These are phyloP conservation scores for Clarireedia sp. DNA, from an alignment of 2,329 filamentous ascomycete genomes.

Conservation along the genomic window DNA sequence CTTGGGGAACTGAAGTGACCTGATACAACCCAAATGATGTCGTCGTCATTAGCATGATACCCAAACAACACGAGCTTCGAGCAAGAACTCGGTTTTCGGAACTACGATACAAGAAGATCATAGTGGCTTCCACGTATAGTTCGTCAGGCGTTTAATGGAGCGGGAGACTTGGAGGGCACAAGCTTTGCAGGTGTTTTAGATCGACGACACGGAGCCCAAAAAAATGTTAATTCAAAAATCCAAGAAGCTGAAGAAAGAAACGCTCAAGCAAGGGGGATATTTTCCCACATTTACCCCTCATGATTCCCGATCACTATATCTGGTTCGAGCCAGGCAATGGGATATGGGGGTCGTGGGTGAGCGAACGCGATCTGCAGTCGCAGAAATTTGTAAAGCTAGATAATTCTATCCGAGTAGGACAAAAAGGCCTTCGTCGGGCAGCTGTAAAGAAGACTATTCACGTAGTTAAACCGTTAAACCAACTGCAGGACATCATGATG, in stretches of 20 bases:
- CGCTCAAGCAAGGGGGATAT: neutral
- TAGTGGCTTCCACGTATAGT: neutral
- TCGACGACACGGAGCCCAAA: neutral
- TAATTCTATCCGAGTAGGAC: neutral
- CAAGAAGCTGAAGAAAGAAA: neutral
- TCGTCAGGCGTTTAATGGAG: neutral
- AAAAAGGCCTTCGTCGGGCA: neutral
- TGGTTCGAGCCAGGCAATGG: slow-evolving; percentile 3
- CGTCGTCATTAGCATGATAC: slow-evolving; percentile 5
- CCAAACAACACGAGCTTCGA: neutral
- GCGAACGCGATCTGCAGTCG: neutral
- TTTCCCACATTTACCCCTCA: neutral
- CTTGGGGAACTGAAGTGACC: slow-evolving; percentile 69
- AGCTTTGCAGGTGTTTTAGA: neutral
- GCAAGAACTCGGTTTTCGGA: neutral
- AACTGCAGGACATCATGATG: no score
- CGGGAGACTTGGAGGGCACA: neutral
- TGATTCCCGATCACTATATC: neutral
- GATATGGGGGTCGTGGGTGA: neutral
- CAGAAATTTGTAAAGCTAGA: neutral
- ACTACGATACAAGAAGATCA: neutral
- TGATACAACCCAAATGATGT: neutral
- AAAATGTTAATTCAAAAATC: no score
- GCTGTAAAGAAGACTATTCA: neutral
- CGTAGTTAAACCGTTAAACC: no score